phyloP scores from a whole-genome alignment of 2,329 filamentous ascomycete genomes.

The Epichloe sylvatica region DNA sequence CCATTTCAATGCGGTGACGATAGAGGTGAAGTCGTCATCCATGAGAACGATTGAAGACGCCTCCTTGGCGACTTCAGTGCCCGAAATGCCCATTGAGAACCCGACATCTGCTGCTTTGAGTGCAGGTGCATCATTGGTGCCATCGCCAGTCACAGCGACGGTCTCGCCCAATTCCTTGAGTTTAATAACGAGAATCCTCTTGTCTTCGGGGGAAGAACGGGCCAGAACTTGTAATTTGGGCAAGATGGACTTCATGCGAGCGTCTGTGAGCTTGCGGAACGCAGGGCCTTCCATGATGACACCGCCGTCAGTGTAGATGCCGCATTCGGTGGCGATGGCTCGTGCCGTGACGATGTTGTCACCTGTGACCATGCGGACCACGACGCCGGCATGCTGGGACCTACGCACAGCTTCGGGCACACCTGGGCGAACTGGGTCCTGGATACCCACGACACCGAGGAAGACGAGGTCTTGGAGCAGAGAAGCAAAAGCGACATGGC shows the following conservation, averaged over 20 bases:
- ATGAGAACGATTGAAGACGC: conserved; percentile 75
- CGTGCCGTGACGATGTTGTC: conserved; percentile 69
- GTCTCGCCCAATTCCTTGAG: conserved; percentile 62
- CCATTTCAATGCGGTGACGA: conserved; percentile 72
- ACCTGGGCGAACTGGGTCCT: conserved; percentile 63
- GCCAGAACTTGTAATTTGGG: conserved; percentile 58
- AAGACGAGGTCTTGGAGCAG: conserved; percentile 56
- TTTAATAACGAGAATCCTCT: conserved; percentile 56
- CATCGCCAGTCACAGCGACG: conserved; percentile 71
- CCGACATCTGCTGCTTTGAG: conserved; percentile 71
- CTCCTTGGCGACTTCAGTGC: conserved; percentile 74
- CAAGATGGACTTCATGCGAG: conserved; percentile 51
- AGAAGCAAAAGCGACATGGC: conserved; percentile 42
- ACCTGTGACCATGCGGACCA: conserved; percentile 75
- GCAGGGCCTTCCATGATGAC: conserved; percentile 65
- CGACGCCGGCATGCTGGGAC: conserved; percentile 63
- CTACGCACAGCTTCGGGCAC: conserved; percentile 58
- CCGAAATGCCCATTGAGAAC: conserved; percentile 78
- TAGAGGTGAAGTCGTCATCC: conserved; percentile 77
- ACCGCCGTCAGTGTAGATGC: conserved; percentile 50
- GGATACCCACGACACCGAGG: conserved; percentile 61
- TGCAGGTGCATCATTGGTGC: conserved; percentile 71
- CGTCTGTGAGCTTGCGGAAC: conserved; percentile 56
- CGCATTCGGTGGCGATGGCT: conserved; percentile 66
- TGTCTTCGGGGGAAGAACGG: conserved; percentile 63